Percentiles rank a stretch among this genome's conserved stretches.
Conservation (phyloP, 495 filamentous ascomycete genomes). For the Xylaria venustula region DNA sequence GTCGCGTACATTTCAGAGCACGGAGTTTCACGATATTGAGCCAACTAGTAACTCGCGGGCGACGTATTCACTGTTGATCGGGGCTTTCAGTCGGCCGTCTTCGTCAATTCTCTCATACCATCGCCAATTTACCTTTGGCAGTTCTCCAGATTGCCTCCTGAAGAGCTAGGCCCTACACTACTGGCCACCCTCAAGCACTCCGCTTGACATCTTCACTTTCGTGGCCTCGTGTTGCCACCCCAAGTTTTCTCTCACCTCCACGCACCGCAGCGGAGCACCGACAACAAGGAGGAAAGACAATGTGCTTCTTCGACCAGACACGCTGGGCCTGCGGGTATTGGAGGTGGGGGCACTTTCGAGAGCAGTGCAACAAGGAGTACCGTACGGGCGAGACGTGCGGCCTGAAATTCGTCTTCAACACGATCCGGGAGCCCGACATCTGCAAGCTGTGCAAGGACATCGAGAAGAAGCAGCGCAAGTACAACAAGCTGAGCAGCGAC, state of each 20-base stretch:
- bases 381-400: conserved; percentile 98
- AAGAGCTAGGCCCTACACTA: not conserved
- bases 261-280: not conserved
- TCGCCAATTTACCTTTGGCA: not conserved
- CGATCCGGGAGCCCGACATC: conserved; percentile 55
- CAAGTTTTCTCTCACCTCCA: not conserved
- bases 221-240: conserved; percentile 14
- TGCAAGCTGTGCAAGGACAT: conserved; percentile 92
- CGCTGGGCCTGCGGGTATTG: conserved; percentile 77
- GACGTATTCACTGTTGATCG: not conserved
- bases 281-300: conserved; percentile 28
- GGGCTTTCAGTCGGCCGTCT: not conserved
- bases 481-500: conserved; percentile 71
- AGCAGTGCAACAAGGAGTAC: conserved; percentile 95
- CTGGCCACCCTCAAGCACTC: not conserved
- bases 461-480: conserved; percentile 78
- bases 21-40: not conserved
- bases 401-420: conserved; percentile 82
- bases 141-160: not conserved
- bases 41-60: conserved; percentile 1
- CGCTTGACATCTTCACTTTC: not conserved
- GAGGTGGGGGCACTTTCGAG: conserved; percentile 93
- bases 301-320: conserved; percentile 67
- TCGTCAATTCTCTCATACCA: not conserved
- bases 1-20: not conserved